phyloP scores from a whole-genome alignment of 2,329 filamentous ascomycete genomes.

The Claviceps citrina region DNA sequence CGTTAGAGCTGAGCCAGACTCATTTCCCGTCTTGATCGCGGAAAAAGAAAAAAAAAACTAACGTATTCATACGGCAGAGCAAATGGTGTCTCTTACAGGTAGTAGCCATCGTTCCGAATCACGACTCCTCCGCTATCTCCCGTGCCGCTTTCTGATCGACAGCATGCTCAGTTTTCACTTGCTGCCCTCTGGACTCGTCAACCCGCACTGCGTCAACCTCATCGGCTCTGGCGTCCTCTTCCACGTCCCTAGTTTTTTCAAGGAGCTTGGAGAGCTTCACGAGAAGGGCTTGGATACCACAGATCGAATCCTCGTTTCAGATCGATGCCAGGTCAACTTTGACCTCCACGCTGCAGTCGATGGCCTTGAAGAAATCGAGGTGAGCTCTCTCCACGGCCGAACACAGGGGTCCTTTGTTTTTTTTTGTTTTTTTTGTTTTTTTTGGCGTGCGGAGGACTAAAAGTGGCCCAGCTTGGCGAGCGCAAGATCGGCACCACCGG shows the following conservation, averaged over 20 bases:
- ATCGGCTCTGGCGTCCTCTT: slow-evolving; percentile 57
- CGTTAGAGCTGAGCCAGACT: no score
- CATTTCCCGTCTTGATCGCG: no score
- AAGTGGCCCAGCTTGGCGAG: slow-evolving; percentile 1
- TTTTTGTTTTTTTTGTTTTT: no score
- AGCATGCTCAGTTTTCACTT: slow-evolving; percentile 39
- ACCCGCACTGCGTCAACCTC: slow-evolving; percentile 52
- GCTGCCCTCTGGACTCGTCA: slow-evolving; percentile 55
- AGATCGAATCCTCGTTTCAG: slow-evolving; percentile 44
- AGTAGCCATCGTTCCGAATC: slow-evolving; percentile 3
- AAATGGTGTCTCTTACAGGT: slow-evolving; percentile 23
- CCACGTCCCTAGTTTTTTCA: slow-evolving; percentile 33
- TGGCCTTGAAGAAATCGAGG: slow-evolving; percentile 46
- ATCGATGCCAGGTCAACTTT: slow-evolving; percentile 48
- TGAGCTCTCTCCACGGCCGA: slow-evolving; percentile 18
- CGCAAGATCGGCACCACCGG: slow-evolving; percentile 22
- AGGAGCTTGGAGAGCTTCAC: slow-evolving; percentile 25
- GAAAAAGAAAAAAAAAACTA: not conserved
- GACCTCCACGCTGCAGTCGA: slow-evolving; percentile 53
- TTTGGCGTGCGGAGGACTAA: not conserved
- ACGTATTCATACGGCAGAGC: not conserved
- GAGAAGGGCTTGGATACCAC: slow-evolving; percentile 13
- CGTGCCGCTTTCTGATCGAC: slow-evolving; percentile 1
- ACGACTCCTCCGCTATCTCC: not conserved
- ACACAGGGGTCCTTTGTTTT: no score